Evolutionary conservation across 2,329 filamentous ascomycete species (phyloP).

Genomic region (Stachybotrys elegans): DNA sequence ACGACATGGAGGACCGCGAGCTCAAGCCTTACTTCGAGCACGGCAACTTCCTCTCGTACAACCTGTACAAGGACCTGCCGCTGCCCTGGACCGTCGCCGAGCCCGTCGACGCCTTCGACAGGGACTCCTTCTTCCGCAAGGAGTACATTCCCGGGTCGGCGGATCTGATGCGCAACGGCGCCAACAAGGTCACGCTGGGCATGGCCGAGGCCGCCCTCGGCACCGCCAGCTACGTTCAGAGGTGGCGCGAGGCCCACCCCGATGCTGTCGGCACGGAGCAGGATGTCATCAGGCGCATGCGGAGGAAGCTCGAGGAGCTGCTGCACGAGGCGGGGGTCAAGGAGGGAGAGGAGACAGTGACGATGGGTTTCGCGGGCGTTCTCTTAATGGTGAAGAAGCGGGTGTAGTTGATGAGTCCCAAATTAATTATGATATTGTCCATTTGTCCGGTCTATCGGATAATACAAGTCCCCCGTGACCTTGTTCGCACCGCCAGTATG

Average conservation of each 20-base stretch:
- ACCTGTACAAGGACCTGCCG: slow-evolving; percentile 34
- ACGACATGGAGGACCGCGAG: slow-evolving; percentile 27
- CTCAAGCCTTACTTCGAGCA: slow-evolving; percentile 32
- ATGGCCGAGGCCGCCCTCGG: slow-evolving; percentile 28
- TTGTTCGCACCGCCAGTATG: no score
- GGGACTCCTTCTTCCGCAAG: slow-evolving; percentile 30
- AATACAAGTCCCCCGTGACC: no score
- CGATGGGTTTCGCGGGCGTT: slow-evolving; percentile 14
- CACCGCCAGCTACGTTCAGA: slow-evolving; percentile 32
- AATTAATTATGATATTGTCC: no score
- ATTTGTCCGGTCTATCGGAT: no score
- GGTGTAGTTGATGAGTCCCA: no score
- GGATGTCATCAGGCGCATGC: slow-evolving; percentile 28
- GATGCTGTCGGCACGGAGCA: slow-evolving; percentile 32
- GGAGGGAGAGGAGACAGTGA: slow-evolving; percentile 24
- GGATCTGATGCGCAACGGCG: slow-evolving; percentile 22
- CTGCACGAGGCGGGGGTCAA: slow-evolving; percentile 29
- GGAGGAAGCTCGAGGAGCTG: slow-evolving; percentile 18
- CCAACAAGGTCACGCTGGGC: slow-evolving; percentile 18
- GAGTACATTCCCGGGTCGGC: no score
- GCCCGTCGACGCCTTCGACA: slow-evolving; percentile 31
- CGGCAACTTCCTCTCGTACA: slow-evolving; percentile 35
- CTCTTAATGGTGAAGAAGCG: slow-evolving; percentile 26
- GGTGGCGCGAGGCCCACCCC: slow-evolving; percentile 41
- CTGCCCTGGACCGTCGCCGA: slow-evolving; percentile 43